Conservation (phyloP, 257 asterid species). For the Plantago ovata region DNA sequence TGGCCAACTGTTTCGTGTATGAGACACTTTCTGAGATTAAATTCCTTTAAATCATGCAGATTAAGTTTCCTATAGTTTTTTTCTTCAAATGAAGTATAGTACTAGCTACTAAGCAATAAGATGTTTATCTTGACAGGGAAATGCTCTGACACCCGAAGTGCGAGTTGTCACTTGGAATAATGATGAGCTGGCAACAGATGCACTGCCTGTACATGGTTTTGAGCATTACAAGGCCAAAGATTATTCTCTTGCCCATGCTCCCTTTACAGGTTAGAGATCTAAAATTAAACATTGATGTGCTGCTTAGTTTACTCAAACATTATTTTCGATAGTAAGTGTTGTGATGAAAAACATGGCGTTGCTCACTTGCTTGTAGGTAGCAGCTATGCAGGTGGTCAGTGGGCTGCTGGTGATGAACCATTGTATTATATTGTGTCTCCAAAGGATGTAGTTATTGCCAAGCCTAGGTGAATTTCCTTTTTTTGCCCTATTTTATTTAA, state of each 20-base stretch:
- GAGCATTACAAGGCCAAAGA: slow-evolving; percentile 99
- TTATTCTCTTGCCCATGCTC: slow-evolving; percentile 94
- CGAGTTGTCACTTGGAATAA: slow-evolving; percentile 87
- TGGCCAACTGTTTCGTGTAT: too few relatives aligned
- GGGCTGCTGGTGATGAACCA: slow-evolving; percentile 99
- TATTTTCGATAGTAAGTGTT: background rate
- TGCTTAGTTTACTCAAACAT: slow-evolving; percentile 16
- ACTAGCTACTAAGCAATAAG: slow-evolving; percentile 17
- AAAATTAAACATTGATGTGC: slow-evolving; percentile 4
- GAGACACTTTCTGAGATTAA: too few relatives aligned
- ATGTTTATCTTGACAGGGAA: slow-evolving; percentile 58
- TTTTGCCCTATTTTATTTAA: slow-evolving; percentile 18
- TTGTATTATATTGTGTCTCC: slow-evolving; percentile 91
- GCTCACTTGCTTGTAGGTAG: slow-evolving; percentile 57
- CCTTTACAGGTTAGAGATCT: slow-evolving; percentile 91
- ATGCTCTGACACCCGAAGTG: slow-evolving; percentile 99
- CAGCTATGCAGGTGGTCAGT: slow-evolving; percentile 97
- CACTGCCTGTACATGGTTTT: slow-evolving; percentile 89
- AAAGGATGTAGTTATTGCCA: slow-evolving; percentile 97
- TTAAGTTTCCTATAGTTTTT: too few relatives aligned
- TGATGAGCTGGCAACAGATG: slow-evolving; percentile 98
- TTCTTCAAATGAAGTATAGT: slow-evolving; percentile 12
- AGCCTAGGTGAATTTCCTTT: slow-evolving; percentile 74
- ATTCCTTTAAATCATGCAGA: slow-evolving; percentile 10
- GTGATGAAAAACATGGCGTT: slow-evolving; percentile 25